These are phyloP conservation scores for Lodderomyces theae DNA, from an alignment of 1,139 yeast species.

Conservation along the genomic window DNA sequence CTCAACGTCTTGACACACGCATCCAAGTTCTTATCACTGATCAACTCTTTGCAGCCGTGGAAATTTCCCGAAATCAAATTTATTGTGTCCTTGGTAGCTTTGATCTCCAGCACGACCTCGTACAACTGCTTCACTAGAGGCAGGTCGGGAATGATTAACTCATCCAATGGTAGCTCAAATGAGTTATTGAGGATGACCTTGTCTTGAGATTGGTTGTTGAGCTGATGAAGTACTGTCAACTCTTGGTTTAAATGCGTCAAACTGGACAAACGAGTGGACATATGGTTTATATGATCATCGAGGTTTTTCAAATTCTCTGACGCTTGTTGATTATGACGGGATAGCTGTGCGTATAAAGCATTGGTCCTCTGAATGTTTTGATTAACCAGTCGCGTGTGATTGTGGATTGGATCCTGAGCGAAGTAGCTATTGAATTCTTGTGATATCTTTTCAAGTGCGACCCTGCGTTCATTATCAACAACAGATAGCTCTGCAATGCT, in stretches of 20 bases:
- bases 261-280: conserved; percentile 28
- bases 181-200: conserved; percentile 19
- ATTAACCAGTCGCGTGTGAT: conserved; percentile 18
- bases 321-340: conserved; percentile 40
- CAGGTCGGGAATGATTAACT: conserved; percentile 42
- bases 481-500: conserved; percentile 5
- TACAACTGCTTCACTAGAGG: conserved; percentile 51
- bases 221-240: conserved; percentile 23
- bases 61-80: conserved; percentile 57
- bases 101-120: conserved; percentile 61
- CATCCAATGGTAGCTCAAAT: conserved; percentile 27
- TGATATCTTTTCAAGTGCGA: conserved; percentile 20
- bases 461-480: conserved; percentile 7
- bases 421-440: conserved; percentile 23
- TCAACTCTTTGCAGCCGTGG: conserved; percentile 30
- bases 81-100: conserved; percentile 66
- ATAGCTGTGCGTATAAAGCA: conserved; percentile 33
- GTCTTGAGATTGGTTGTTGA: conserved; percentile 22
- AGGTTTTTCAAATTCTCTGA: conserved; percentile 33
- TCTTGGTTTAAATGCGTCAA: conserved; percentile 27
- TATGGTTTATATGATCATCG: conserved; percentile 32
- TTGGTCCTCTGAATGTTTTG: conserved; percentile 23
- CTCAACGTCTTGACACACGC: conserved; percentile 57
- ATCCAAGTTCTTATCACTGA: conserved; percentile 43
- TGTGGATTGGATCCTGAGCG: conserved; percentile 12